A percentile compares a stretch with the other conserved stretches of the same genome.
phyloP scores from a whole-genome alignment of 345 rosid genomes.

The Murraya paniculata region DNA sequence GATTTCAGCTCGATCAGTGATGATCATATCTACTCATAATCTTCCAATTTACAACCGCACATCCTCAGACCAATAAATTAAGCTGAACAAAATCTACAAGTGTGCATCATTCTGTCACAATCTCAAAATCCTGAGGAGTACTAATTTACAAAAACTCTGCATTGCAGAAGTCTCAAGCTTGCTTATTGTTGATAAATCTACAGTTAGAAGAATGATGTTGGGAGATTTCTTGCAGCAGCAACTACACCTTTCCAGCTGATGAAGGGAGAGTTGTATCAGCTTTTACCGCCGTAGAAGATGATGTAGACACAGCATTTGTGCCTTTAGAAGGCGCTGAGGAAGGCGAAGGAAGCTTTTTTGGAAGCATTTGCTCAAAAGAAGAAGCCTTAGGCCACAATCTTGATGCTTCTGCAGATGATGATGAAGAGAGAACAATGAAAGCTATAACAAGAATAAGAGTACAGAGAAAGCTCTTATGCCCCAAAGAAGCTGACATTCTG shows the following conservation, averaged over 20 bases:
- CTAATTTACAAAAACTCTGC: constrained; percentile 22
- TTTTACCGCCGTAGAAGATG: constrained; percentile 36
- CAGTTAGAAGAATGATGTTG: constrained; percentile 24
- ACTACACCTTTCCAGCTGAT: constrained; percentile 55
- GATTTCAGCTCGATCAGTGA: not conserved
- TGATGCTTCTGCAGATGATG: constrained; percentile 50
- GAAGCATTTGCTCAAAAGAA: constrained; percentile 79
- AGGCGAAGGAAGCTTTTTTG: constrained; percentile 76
- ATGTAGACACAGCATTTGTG: constrained; percentile 59
- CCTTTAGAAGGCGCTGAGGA: constrained; percentile 88
- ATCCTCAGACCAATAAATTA: not conserved
- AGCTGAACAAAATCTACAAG: constrained; percentile 4
- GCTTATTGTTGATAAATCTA: not conserved
- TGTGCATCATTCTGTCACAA: constrained; percentile 16
- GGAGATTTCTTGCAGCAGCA: constrained; percentile 7
- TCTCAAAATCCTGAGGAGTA: not conserved
- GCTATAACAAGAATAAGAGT: constrained; percentile 33
- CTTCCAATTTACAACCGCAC: constrained; percentile 5
- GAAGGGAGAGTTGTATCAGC: constrained; percentile 36
- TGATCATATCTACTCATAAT: not conserved
- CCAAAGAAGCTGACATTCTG: constrained; percentile 40
- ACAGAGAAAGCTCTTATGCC: constrained; percentile 40
- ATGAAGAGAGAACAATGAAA: constrained; percentile 26
- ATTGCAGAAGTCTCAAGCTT: constrained; percentile 9
- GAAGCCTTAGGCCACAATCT: constrained; percentile 48